A percentile compares a stretch with the other conserved stretches of the same genome.
Conservation (phyloP, 169 alveolate species). For the Plasmodium fragile region DNA sequence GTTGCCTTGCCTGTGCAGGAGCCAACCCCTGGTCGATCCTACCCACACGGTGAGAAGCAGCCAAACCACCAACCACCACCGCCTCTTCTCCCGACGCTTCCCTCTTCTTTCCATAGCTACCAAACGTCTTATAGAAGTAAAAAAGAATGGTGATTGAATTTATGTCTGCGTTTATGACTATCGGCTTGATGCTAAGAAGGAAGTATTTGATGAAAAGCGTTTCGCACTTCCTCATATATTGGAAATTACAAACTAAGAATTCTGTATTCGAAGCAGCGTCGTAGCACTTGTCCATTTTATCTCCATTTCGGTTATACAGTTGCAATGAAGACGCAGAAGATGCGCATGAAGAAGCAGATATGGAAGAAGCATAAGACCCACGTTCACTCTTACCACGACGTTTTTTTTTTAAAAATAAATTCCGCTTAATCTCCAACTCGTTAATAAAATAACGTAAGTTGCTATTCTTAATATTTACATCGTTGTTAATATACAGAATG, state of each 20-base stretch:
- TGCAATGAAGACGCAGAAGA: neutral
- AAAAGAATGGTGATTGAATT: slow-evolving; percentile 45
- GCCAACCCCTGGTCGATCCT: neutral
- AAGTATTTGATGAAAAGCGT: slow-evolving; percentile 49
- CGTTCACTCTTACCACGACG: neutral
- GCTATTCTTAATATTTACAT: slow-evolving; percentile 20
- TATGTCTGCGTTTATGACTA: slow-evolving; percentile 59
- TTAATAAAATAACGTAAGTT: slow-evolving; percentile 23
- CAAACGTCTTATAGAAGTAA: slow-evolving; percentile 59
- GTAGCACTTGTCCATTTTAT: neutral
- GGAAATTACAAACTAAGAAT: slow-evolving; percentile 50
- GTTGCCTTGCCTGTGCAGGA: neutral
- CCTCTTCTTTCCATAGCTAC: neutral
- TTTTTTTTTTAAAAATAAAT: slow-evolving; percentile 35
- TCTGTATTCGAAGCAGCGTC: neutral
- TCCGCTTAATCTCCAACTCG: slow-evolving; percentile 25
- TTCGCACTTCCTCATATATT: slow-evolving; percentile 47
- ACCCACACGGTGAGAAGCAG: neutral
- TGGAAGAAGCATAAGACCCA: neutral
- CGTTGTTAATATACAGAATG: slow-evolving; percentile 29
- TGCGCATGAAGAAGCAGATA: neutral
- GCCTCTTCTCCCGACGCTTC: neutral
- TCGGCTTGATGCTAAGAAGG: slow-evolving; percentile 47
- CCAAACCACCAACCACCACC: neutral
- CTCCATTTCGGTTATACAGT: neutral